Percentiles rank a stretch among this genome's conserved stretches.
phyloP scores from a whole-genome alignment of 805 yeast species.

The Wickerhamiella vanderwaltii region DNA sequence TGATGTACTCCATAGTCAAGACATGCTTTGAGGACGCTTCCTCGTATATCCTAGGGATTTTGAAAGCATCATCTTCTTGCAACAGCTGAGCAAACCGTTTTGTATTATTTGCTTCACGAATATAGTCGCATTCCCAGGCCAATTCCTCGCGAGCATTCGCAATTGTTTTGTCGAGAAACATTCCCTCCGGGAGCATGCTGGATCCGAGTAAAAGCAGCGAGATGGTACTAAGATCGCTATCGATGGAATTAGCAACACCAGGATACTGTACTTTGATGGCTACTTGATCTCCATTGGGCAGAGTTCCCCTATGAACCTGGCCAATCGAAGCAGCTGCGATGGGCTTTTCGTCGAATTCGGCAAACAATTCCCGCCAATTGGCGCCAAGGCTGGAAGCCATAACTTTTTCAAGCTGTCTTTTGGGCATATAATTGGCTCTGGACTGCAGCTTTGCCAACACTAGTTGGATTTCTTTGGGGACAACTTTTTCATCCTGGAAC shows the following conservation, averaged over 20 bases:
- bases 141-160: slow-evolving; percentile 87
- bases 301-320: slow-evolving; percentile 78
- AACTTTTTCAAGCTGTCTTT: slow-evolving; percentile 68
- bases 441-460: slow-evolving; percentile 78
- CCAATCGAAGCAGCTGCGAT: slow-evolving; percentile 97
- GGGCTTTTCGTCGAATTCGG: slow-evolving; percentile 73
- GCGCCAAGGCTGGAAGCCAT: slow-evolving; percentile 63
- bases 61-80: slow-evolving; percentile 49
- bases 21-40: slow-evolving; percentile 71
- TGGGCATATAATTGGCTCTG: slow-evolving; percentile 94
- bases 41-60: slow-evolving; percentile 70
- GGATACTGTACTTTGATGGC: slow-evolving; percentile 97
- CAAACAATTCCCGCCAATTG: slow-evolving; percentile 60
- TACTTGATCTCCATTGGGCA: slow-evolving; percentile 49
- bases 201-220: slow-evolving; percentile 76
- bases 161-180: slow-evolving; percentile 81
- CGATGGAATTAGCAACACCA: slow-evolving; percentile 87
- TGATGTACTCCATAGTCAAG: slow-evolving; percentile 79
- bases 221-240: slow-evolving; percentile 82
- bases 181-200: slow-evolving; percentile 74
- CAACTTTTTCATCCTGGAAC: slow-evolving; percentile 76
- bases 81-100: slow-evolving; percentile 54
- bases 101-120: slow-evolving; percentile 73
- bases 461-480: slow-evolving; percentile 76
- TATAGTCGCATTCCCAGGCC: slow-evolving; percentile 96